phyloP scores from a whole-genome alignment of 2,329 filamentous ascomycete genomes.

The Stachybotrys chartarum region DNA sequence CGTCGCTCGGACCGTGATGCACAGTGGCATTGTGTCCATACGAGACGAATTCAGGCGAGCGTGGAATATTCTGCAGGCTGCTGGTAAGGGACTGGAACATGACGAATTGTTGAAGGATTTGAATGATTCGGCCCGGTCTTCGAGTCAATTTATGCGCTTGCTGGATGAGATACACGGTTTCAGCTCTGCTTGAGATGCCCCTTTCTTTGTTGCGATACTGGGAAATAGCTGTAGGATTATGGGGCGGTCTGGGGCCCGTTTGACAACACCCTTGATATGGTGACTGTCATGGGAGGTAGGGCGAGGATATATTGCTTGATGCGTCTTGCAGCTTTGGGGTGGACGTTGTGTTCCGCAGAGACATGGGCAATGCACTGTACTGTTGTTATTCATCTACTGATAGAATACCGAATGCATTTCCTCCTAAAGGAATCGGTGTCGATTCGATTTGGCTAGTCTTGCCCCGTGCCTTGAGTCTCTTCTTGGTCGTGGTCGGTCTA shows the following conservation, averaged over 20 bases:
- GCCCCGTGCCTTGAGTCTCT: not conserved
- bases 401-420: slow-evolving; percentile 17
- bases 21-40: slow-evolving; percentile 74
- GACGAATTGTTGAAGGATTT: slow-evolving; percentile 50
- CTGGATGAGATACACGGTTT: slow-evolving; percentile 27
- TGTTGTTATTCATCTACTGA: slow-evolving; percentile 6
- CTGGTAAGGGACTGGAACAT: slow-evolving; percentile 31
- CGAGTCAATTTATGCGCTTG: slow-evolving; percentile 15
- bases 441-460: not conserved
- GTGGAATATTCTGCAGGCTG: slow-evolving; percentile 59
- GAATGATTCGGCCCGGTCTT: slow-evolving; percentile 20
- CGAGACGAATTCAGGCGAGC: slow-evolving; percentile 79
- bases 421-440: slow-evolving; percentile 1
- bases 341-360: too few species aligned
- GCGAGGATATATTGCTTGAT: too few species aligned
- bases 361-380: not conserved
- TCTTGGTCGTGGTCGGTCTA: slow-evolving; percentile 7
- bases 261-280: too few species aligned
- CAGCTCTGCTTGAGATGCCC: not conserved
- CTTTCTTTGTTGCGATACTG: not conserved
- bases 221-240: not conserved
- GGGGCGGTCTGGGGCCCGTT: not conserved
- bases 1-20: slow-evolving; percentile 77
- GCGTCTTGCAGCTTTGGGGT: too few species aligned
- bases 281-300: too few species aligned